Evolutionary conservation across 257 asterid genomes (phyloP).

Genomic region (Jacaranda copaia): DNA sequence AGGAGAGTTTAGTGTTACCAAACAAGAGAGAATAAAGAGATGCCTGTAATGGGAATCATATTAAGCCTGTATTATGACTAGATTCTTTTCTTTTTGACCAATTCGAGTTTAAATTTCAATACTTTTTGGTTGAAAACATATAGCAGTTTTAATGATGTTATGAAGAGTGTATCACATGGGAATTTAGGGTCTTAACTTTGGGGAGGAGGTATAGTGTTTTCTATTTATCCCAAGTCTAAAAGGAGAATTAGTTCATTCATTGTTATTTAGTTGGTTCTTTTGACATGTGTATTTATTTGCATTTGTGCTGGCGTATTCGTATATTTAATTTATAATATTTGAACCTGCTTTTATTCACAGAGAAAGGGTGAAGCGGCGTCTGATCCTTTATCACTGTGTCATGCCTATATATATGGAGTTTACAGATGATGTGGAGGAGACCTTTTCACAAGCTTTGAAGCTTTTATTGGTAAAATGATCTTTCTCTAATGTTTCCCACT

Average conservation of each 20-base stretch:
- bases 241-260: not conserved
- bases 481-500: conserved; percentile 19
- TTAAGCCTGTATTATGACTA: too few relatives aligned
- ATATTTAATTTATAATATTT: not conserved
- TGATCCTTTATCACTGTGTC: conserved; percentile 88
- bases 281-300: not conserved
- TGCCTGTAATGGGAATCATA: too few relatives aligned
- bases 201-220: conserved; percentile 2
- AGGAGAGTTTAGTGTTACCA: too few relatives aligned
- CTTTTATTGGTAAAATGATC: conserved; percentile 66
- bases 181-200: not conserved
- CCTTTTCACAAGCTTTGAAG: conserved; percentile 84
- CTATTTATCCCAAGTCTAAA: not conserved
- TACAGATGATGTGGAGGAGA: conserved; percentile 88
- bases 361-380: conserved; percentile 90
- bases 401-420: conserved; percentile 89
- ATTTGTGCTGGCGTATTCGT: not conserved
- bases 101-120: not conserved
- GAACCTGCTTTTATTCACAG: conserved; percentile 47
- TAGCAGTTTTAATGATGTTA: not conserved
- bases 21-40: too few relatives aligned
- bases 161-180: not conserved
- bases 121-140: too few relatives aligned
- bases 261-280: conserved; percentile 3
- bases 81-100: too few relatives aligned